A percentile compares a stretch with the other conserved stretches of the same genome.
Conservation (phyloP, 1,284 basidiomycete genomes). For the Kwoniella shivajii region DNA sequence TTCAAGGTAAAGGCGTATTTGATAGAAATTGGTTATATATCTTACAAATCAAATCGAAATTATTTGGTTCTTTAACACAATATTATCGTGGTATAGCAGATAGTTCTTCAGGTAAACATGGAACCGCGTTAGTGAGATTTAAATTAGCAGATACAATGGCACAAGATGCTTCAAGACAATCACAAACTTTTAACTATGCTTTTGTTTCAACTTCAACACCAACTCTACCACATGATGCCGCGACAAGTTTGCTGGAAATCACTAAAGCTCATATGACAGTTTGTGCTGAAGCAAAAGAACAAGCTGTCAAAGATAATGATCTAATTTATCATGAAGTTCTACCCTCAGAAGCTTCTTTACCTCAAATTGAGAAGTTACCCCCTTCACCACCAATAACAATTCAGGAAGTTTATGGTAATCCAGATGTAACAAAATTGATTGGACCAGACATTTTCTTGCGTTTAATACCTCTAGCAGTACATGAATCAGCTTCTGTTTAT, state of each 20-base stretch:
- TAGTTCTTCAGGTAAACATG: slow-evolving; percentile 74
- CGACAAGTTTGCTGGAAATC: slow-evolving; percentile 73
- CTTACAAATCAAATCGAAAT: slow-evolving; percentile 80
- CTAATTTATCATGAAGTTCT: slow-evolving; percentile 97
- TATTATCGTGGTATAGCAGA: slow-evolving; percentile 85
- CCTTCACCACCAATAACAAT: slow-evolving; percentile 83
- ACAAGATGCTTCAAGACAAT: slow-evolving; percentile 77
- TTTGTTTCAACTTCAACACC: slow-evolving; percentile 73
- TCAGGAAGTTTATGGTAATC: slow-evolving; percentile 87
- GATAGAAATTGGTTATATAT: slow-evolving; percentile 84
- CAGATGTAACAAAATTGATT: slow-evolving; percentile 93
- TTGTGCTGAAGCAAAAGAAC: slow-evolving; percentile 72
- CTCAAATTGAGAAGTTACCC: slow-evolving; percentile 74
- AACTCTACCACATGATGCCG: slow-evolving; percentile 86
- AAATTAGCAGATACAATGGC: slow-evolving; percentile 76
- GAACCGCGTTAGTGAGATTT: slow-evolving; percentile 80
- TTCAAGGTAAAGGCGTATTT: slow-evolving; percentile 91
- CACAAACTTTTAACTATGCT: slow-evolving; percentile 70
- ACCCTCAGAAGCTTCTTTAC: slow-evolving; percentile 76
- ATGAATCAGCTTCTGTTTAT: slow-evolving; percentile 94
- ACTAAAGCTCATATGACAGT: slow-evolving; percentile 80
- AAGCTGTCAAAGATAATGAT: slow-evolving; percentile 89
- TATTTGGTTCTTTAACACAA: slow-evolving; percentile 83
- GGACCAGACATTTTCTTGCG: slow-evolving; percentile 87
- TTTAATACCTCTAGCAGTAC: slow-evolving; percentile 89